Percentiles rank a stretch among this genome's conserved stretches.
These are phyloP conservation scores for Phytophthora syringae DNA, from an alignment of 352 stramenopile genomes.

Conservation along the genomic window DNA sequence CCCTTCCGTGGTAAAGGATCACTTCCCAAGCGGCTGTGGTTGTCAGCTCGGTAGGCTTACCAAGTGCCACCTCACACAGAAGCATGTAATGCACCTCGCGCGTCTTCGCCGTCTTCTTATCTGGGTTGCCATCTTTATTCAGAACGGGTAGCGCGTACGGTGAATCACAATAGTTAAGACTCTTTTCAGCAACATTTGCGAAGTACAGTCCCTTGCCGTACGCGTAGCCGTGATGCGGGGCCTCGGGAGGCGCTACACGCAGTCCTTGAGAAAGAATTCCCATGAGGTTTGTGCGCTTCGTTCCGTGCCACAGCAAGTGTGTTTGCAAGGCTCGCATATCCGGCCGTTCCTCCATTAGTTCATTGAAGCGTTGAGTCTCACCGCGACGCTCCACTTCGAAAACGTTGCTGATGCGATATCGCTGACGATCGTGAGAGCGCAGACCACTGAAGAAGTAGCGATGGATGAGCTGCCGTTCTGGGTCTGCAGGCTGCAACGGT, in stretches of 20 bases:
- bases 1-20: conserved; percentile 43
- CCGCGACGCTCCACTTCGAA: conserved; percentile 70
- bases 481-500: conserved; percentile 29
- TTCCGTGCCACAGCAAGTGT: conserved; percentile 88
- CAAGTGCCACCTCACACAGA: conserved; percentile 73
- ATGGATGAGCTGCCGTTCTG: conserved; percentile 57
- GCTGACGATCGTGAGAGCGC: conserved; percentile 19
- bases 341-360: conserved; percentile 47
- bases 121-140: conserved; percentile 37
- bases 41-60: conserved; percentile 45
- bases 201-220: conserved; percentile 92
- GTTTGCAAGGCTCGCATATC: conserved; percentile 47
- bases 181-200: conserved; percentile 80
- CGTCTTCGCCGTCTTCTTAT: conserved; percentile 44
- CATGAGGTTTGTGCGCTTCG: conserved; percentile 83
- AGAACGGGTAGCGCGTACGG: conserved; percentile 54
- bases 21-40: conserved; percentile 37
- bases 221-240: conserved; percentile 78
- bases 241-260: conserved; percentile 86
- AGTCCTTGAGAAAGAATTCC: conserved; percentile 87
- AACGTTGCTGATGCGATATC: conserved; percentile 68
- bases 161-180: conserved; percentile 71
- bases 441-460: conserved; percentile 74
- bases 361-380: conserved; percentile 56
- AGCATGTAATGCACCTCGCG: conserved; percentile 76